Percentiles rank a stretch among this genome's conserved stretches.
Evolutionary conservation across 768 basidiomycete species (phyloP).

Genomic region (Candolleomyces eurysporus): DNA sequence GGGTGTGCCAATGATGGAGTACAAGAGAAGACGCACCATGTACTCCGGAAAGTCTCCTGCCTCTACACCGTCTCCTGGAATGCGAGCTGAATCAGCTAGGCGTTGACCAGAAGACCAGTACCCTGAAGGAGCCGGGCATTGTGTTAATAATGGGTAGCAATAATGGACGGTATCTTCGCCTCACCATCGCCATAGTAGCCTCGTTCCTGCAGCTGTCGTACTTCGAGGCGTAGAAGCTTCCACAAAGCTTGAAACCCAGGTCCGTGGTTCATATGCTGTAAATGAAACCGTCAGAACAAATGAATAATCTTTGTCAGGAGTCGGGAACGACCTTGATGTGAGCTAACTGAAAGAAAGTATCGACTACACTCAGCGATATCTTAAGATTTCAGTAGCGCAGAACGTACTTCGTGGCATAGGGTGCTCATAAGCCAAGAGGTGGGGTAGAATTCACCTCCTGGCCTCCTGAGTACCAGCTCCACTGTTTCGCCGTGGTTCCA

Average conservation of each 20-base stretch:
- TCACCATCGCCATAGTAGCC: slow-evolving; percentile 85
- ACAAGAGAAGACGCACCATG: slow-evolving; percentile 49
- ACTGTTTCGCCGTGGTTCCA: slow-evolving; percentile 84
- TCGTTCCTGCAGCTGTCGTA: slow-evolving; percentile 63
- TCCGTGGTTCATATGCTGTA: slow-evolving; percentile 80
- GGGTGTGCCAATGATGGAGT: not conserved
- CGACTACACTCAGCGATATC: slow-evolving; percentile 2
- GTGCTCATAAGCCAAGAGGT: slow-evolving; percentile 71
- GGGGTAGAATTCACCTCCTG: slow-evolving; percentile 59
- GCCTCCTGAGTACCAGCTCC: slow-evolving; percentile 71
- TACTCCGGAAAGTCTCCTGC: slow-evolving; percentile 71
- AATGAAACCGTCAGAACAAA: not conserved
- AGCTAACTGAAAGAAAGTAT: slow-evolving; percentile 51
- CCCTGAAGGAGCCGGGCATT: slow-evolving; percentile 36
- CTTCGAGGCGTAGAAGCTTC: slow-evolving; percentile 62
- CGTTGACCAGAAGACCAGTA: slow-evolving; percentile 81
- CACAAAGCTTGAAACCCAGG: slow-evolving; percentile 74
- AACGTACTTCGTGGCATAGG: slow-evolving; percentile 76
- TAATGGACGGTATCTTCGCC: not conserved
- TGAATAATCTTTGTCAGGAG: not conserved
- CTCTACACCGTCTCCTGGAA: slow-evolving; percentile 50
- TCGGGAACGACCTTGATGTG: slow-evolving; percentile 63
- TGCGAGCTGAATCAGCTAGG: slow-evolving; percentile 58
- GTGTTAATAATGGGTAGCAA: not conserved
- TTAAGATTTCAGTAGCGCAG: not conserved